A percentile compares a stretch with the other conserved stretches of the same genome.
These are phyloP conservation scores for Diddensiella transvaalensis DNA, from an alignment of 805 yeast genomes.

Conservation along the genomic window DNA sequence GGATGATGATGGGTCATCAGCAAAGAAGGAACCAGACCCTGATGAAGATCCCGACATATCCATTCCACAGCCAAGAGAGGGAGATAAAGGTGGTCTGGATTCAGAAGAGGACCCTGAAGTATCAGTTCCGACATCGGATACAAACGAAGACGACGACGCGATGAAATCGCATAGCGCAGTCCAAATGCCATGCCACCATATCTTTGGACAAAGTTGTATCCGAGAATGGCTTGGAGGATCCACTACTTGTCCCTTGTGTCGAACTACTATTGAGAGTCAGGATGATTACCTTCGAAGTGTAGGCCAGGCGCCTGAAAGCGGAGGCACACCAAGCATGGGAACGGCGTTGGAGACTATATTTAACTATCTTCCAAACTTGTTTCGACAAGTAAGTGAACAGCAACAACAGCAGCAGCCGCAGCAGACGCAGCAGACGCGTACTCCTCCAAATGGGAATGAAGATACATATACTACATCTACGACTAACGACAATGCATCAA, in stretches of 20 bases:
- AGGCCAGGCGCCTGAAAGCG: conserved; percentile 22
- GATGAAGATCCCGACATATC: background rate
- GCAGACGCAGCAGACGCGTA: background rate
- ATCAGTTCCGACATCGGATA: conserved; percentile 4
- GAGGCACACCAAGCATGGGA: conserved; percentile 5
- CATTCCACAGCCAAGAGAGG: background rate
- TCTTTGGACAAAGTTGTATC: conserved; percentile 83
- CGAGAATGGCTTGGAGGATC: conserved; percentile 76
- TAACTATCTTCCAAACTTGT: conserved; percentile 17
- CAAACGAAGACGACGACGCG: conserved; percentile 12
- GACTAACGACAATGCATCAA: no score
- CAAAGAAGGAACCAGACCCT: conserved; percentile 1
- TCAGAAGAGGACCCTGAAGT: background rate
- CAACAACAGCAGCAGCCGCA: background rate
- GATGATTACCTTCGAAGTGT: conserved; percentile 23
- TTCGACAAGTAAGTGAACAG: conserved; percentile 4
- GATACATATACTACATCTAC: background rate
- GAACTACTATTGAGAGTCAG: conserved; percentile 48
- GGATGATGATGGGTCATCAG: conserved; percentile 17
- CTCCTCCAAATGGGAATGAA: background rate
- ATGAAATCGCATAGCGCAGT: conserved; percentile 54
- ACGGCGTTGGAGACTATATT: conserved; percentile 19
- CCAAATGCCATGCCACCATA: conserved; percentile 78
- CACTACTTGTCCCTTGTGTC: conserved; percentile 83
- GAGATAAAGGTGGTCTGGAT: no score